Evolutionary conservation across 2,329 filamentous ascomycete genomes (phyloP).

Genomic region (Exophiala lecanii-corni): DNA sequence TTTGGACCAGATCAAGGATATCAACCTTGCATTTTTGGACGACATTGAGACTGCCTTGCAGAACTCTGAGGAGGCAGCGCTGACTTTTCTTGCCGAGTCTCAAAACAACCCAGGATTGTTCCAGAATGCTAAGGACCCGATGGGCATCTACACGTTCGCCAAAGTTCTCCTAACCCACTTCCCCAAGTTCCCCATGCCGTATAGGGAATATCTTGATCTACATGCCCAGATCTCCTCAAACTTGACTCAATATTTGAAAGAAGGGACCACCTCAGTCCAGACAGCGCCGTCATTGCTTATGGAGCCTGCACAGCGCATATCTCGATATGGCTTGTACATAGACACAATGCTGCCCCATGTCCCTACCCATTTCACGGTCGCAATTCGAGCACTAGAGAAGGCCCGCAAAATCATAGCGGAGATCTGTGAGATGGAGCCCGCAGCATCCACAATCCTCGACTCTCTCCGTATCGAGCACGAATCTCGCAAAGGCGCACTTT

Average conservation of each 20-base stretch:
- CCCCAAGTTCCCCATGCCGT: constrained; percentile 83
- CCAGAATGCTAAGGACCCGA: constrained; percentile 62
- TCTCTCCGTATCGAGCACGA: constrained; percentile 27
- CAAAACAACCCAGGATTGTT: constrained; percentile 45
- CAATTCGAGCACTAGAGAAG: constrained; percentile 64
- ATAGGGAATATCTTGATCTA: constrained; percentile 86
- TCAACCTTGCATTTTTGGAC: constrained; percentile 76
- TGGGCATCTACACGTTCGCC: constrained; percentile 72
- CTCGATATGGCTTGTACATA: constrained; percentile 91
- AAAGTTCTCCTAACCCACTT: constrained; percentile 86
- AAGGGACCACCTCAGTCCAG: constrained; percentile 72
- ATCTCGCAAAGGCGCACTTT: constrained; percentile 20
- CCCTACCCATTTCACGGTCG: constrained; percentile 22
- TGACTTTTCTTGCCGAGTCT: constrained; percentile 47
- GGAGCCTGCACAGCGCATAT: constrained; percentile 90
- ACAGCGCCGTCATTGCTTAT: constrained; percentile 85
- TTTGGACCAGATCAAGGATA: constrained; percentile 71
- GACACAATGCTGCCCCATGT: constrained; percentile 65
- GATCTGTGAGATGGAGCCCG: constrained; percentile 86
- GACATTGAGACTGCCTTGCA: constrained; percentile 73
- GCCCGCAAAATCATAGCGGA: constrained; percentile 91
- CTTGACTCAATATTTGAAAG: constrained; percentile 69
- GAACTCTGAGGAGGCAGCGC: constrained; percentile 75
- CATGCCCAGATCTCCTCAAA: constrained; percentile 82
- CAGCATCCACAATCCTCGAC: constrained; percentile 43